These are phyloP conservation scores for Phyllosticta citriasiana DNA, from an alignment of 2,329 filamentous ascomycete species.

Conservation along the genomic window DNA sequence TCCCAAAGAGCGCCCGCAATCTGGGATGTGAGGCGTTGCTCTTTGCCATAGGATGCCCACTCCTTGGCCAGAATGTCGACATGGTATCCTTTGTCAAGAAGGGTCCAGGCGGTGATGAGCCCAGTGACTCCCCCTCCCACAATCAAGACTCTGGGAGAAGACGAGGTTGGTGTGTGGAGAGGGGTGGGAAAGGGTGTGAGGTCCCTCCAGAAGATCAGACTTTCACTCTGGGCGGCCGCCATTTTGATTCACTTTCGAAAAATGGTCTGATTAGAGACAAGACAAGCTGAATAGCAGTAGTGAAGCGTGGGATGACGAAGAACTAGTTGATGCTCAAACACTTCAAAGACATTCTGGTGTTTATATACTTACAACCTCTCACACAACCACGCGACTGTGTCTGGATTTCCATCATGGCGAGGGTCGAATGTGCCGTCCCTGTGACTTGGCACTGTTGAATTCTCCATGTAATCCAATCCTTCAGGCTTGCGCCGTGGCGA, in stretches of 20 bases:
- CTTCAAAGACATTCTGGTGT: background rate
- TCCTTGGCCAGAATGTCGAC: conserved; percentile 37
- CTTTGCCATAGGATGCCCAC: conserved; percentile 28
- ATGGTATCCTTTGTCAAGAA: conserved; percentile 35
- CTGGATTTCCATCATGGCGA: background rate
- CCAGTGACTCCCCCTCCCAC: conserved; percentile 22
- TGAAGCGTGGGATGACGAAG: too few species aligned
- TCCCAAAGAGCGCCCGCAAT: conserved; percentile 41
- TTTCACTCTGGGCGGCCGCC: background rate
- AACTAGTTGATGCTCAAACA: too few species aligned
- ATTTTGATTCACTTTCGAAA: background rate
- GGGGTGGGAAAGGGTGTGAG: conserved; percentile 5
- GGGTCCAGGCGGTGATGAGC: conserved; percentile 31
- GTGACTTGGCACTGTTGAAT: background rate
- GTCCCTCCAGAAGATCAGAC: conserved; percentile 6
- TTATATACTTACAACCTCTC: background rate
- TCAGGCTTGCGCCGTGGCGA: background rate
- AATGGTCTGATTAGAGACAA: too few species aligned
- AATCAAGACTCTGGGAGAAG: conserved; percentile 16
- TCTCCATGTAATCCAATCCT: background rate
- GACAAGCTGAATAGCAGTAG: too few species aligned
- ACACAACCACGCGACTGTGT: background rate
- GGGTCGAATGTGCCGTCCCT: background rate
- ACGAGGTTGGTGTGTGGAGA: background rate
- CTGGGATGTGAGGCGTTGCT: conserved; percentile 36